Percentiles rank a stretch among this genome's conserved stretches.
Evolutionary conservation across 1,139 yeast species (phyloP).

Genomic region (Diutina mesorugosa): DNA sequence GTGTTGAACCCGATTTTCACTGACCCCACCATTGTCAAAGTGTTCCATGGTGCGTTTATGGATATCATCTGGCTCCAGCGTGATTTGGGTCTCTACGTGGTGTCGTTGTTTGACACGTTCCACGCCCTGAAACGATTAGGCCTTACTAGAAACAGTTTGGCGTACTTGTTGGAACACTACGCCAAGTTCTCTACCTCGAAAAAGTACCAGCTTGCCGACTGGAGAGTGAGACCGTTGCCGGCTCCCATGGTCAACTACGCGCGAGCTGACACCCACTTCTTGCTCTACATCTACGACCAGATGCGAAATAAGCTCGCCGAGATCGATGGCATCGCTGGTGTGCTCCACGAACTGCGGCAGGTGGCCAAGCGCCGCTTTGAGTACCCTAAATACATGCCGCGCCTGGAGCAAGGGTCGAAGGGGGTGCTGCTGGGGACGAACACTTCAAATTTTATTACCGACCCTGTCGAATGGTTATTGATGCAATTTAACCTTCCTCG

Average conservation of each 20-base stretch:
- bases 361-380: constrained; percentile 81
- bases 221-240: constrained; percentile 86
- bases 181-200: constrained; percentile 85
- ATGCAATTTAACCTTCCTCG: constrained; percentile 53
- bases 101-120: constrained; percentile 82
- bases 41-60: constrained; percentile 94
- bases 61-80: constrained; percentile 96
- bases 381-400: constrained; percentile 49
- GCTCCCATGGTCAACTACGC: constrained; percentile 77
- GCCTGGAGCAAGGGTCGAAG: not conserved
- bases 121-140: constrained; percentile 77
- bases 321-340: constrained; percentile 39
- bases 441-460: constrained; percentile 32
- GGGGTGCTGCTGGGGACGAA: not conserved
- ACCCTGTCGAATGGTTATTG: constrained; percentile 34
- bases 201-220: constrained; percentile 91
- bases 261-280: constrained; percentile 87
- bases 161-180: constrained; percentile 66
- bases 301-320: constrained; percentile 53
- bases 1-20: constrained; percentile 65
- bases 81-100: constrained; percentile 85
- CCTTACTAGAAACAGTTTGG: constrained; percentile 72
- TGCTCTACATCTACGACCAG: constrained; percentile 68
- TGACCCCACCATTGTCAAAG: constrained; percentile 69
- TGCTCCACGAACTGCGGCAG: constrained; percentile 61